Conservation (phyloP, 1,139 yeast genomes). For the Blastobotrys illinoisensis region DNA sequence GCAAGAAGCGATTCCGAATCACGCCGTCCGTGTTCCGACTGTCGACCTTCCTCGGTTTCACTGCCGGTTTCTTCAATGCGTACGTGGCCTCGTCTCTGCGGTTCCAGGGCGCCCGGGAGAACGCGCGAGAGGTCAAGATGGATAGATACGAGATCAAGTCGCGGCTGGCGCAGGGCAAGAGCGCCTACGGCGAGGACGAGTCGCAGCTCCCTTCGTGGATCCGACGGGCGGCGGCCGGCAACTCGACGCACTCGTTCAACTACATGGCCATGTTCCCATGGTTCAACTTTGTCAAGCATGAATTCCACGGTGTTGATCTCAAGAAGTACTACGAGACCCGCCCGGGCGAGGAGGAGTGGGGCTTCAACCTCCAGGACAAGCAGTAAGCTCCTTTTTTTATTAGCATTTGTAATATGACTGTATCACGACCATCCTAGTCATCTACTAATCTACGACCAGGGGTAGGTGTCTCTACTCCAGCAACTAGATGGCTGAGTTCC, state of each 20-base stretch:
- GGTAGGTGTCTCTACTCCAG: too few relatives aligned
- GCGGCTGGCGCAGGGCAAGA: conserved; percentile 58
- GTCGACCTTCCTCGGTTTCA: conserved; percentile 52
- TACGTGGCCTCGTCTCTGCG: conserved; percentile 60
- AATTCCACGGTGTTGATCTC: conserved; percentile 75
- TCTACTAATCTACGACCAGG: too few relatives aligned
- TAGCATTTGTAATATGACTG: neutral
- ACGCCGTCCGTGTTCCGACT: conserved; percentile 57
- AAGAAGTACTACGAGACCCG: conserved; percentile 64
- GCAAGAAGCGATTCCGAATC: conserved; percentile 54
- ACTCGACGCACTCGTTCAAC: conserved; percentile 68
- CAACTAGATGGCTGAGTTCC: too few relatives aligned
- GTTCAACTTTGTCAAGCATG: conserved; percentile 79
- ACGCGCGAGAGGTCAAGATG: conserved; percentile 61
- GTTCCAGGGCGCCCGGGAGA: conserved; percentile 76
- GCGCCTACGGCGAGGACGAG: conserved; percentile 55
- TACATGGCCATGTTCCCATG: conserved; percentile 65
- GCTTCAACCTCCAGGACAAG: conserved; percentile 28
- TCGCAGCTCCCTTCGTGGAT: conserved; percentile 61
- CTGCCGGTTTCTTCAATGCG: conserved; percentile 69
- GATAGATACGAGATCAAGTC: conserved; percentile 73
- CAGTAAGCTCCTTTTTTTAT: conserved; percentile 2
- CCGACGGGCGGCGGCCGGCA: conserved; percentile 73
- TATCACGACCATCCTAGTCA: neutral
- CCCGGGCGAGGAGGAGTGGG: conserved; percentile 41